Evolutionary conservation across 2,329 filamentous ascomycete genomes (phyloP).

Genomic region (Trichoderma gracile): DNA sequence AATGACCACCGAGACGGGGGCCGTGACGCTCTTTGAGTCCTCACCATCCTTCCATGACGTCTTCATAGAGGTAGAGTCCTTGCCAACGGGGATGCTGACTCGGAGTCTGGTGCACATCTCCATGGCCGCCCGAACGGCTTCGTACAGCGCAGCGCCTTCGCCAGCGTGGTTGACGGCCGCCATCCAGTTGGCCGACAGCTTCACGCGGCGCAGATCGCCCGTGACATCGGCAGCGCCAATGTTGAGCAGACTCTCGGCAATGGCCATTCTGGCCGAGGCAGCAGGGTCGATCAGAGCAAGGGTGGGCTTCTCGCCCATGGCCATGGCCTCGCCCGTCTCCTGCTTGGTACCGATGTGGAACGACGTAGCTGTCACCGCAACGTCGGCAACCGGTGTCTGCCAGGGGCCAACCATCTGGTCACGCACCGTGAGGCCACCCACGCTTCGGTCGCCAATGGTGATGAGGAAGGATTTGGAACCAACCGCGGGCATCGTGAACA

Average conservation of each 20-base stretch:
- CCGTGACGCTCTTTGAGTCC: conserved; percentile 80
- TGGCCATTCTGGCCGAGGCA: conserved; percentile 93
- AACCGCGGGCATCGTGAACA: conserved; percentile 82
- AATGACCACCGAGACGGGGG: conserved; percentile 87
- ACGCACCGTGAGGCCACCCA: conserved; percentile 82
- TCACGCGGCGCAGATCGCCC: conserved; percentile 74
- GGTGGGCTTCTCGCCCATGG: conserved; percentile 90
- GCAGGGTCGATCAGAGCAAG: conserved; percentile 86
- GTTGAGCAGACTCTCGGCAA: conserved; percentile 91
- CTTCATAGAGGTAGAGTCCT: conserved; percentile 99
- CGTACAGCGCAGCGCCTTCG: conserved; percentile 88
- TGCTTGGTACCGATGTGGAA: conserved; percentile 66
- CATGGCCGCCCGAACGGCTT: conserved; percentile 90
- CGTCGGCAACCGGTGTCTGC: conserved; percentile 92
- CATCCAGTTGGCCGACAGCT: conserved; percentile 98
- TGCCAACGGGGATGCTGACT: conserved; percentile 92
- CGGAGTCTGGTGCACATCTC: conserved; percentile 88
- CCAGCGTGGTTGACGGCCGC: conserved; percentile 91
- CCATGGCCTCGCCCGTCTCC: conserved; percentile 90
- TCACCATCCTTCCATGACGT: conserved; percentile 82
- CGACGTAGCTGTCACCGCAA: conserved; percentile 85
- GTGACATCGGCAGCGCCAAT: conserved; percentile 74
- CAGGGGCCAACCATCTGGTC: conserved; percentile 97
- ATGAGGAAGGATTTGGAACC: conserved; percentile 98
- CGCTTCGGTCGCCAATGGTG: conserved; percentile 90